Conservation (phyloP, 2,329 filamentous ascomycete species). For the Calycina herbarum region DNA sequence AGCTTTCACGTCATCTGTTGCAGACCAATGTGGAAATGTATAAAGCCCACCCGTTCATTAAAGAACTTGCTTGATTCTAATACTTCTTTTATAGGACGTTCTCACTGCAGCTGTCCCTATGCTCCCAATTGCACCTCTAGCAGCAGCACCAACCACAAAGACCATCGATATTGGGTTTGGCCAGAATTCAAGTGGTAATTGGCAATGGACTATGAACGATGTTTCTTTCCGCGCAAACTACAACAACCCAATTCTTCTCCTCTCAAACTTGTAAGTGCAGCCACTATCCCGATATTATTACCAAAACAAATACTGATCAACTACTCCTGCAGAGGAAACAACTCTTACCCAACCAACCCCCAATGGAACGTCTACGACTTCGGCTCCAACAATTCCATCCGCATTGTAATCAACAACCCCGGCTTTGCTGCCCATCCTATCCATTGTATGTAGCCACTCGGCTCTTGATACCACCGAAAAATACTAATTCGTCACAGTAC, state of each 20-base stretch:
- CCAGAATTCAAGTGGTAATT: background rate
- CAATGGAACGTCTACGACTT: background rate
- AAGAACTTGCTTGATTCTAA: too few relatives aligned
- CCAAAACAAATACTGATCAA: too few relatives aligned
- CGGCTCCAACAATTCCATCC: background rate
- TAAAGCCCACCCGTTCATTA: too few relatives aligned
- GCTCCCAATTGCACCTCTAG: constrained; percentile 25
- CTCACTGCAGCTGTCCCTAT: constrained; percentile 26
- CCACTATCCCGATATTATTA: too few relatives aligned
- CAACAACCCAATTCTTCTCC: background rate
- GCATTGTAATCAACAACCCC: background rate
- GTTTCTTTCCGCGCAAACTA: background rate
- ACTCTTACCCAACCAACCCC: background rate
- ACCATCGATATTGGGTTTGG: constrained; percentile 39
- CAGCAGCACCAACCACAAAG: constrained; percentile 23
- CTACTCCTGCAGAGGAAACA: background rate
- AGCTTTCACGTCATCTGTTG: background rate
- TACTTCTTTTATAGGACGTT: background rate
- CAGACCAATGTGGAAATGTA: background rate
- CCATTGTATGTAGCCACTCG: background rate
- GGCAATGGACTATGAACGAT: background rate
- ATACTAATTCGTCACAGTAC: background rate
- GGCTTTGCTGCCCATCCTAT: background rate
- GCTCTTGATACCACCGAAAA: background rate
- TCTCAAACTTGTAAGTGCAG: background rate